Evolutionary conservation across 768 basidiomycete genomes (phyloP), one percentile per base, ranked within the genome.

Genomic region (Suillus fuscotomentosus): DNA sequence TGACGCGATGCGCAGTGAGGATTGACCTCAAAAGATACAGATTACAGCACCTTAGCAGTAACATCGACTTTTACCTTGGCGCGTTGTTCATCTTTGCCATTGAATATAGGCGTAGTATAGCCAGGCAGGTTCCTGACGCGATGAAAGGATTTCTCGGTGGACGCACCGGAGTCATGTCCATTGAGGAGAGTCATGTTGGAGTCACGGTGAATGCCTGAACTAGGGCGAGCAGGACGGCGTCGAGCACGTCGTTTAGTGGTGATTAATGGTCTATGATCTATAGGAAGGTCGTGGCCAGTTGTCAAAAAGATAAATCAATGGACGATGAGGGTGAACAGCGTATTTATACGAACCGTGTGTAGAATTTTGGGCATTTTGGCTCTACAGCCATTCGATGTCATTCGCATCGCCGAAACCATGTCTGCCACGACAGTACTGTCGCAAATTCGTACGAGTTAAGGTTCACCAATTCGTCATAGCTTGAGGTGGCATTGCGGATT

Each of bases 41-140:
- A 11, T 54, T 20, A 10, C 24, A 27, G 39, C 41, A 90, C 90
- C 83, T 95, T 94, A 60, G 83, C 80, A 10, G 89, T 82, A 69
- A 98, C 89, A 67, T 86, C 87, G 62, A 86, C 81, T 72, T 92
- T 87, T 60, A 97, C 94, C 69, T 86, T 84, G 39, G 86, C 83
- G 65, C 92, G 88, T 79, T 98, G 96, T 66, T 91, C 91, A 55
- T 90, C 88, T 80, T 97, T 97, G 70, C 91, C 92, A 62, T 89
- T 89, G 84, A 97, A 98, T 22, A 92, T 87, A 14, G 94, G 93
- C 6, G 94, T 94, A 38, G 88, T 92, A 77, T 98, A 98, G 0
- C 96, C 96, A 1, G 91, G 90, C 22, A 88, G 74, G 73, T 94
- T 92, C 81, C 92, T 85, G 69, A 94, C 77, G 64, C 86, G 86